A percentile compares a stretch with the other conserved stretches of the same genome.
These are phyloP conservation scores for Herpotrichia juniperi DNA, from an alignment of 2,329 filamentous ascomycete species.

Conservation along the genomic window DNA sequence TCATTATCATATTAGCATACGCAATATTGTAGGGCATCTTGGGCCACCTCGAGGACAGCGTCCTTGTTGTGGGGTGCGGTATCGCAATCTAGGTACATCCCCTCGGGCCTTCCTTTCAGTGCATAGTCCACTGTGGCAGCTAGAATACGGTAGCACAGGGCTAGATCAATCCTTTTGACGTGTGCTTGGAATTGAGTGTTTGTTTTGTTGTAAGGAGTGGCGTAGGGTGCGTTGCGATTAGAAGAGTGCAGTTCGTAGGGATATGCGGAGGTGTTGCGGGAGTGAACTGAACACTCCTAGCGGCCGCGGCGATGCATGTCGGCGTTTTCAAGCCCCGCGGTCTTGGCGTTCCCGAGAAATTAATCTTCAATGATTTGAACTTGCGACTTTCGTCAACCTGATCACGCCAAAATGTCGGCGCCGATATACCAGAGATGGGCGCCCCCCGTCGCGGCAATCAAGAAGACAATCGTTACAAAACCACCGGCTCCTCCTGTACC, in stretches of 20 bases:
- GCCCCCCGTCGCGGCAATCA: slow-evolving; percentile 41
- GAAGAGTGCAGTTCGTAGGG: background rate
- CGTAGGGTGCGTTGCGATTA: slow-evolving; percentile 6
- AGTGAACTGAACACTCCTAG: background rate
- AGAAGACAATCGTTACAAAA: background rate
- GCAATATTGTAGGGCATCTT: slow-evolving; percentile 74
- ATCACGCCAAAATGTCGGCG: slow-evolving; percentile 48
- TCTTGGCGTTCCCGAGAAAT: slow-evolving; percentile 32
- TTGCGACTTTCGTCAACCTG: slow-evolving; percentile 5
- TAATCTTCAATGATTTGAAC: slow-evolving; percentile 13
- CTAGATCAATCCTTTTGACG: too few species aligned
- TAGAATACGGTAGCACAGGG: too few species aligned
- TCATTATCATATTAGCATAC: slow-evolving; percentile 50
- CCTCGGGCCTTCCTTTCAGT: too few species aligned
- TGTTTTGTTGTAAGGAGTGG: too few species aligned
- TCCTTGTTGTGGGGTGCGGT: slow-evolving; percentile 22
- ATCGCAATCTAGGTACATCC: too few species aligned
- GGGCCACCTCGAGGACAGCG: slow-evolving; percentile 21
- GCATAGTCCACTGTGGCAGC: too few species aligned
- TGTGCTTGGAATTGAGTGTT: too few species aligned
- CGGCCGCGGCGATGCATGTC: slow-evolving; percentile 12
- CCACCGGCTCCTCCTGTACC: background rate
- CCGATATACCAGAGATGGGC: slow-evolving; percentile 56
- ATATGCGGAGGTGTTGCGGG: background rate
- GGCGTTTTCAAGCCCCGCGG: slow-evolving; percentile 33